Percentiles rank a stretch among this genome's conserved stretches.
Evolutionary conservation across 176 grass and related monocot genomes (phyloP).

Genomic region (Musa beccarii): DNA sequence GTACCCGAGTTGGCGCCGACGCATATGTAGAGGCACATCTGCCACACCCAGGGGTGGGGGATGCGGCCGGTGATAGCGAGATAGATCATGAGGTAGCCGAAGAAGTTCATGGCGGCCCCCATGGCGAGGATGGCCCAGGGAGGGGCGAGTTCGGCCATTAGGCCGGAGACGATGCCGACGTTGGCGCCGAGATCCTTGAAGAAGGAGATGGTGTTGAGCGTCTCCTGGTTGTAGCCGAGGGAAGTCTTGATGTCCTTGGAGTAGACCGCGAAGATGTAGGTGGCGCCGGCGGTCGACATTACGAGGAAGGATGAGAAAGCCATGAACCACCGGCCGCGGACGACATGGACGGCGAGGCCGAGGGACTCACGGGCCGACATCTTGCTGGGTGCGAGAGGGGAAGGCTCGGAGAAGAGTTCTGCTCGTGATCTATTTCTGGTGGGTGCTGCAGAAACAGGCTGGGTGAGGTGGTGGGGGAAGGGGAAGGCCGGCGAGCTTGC

Average conservation of each 20-base stretch:
- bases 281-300: conserved; percentile 49
- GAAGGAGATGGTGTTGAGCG: conserved; percentile 72
- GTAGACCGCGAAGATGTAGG: conserved; percentile 77
- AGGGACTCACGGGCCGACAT: neutral
- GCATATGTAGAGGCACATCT: conserved; percentile 71
- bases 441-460: no score
- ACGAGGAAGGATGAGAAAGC: conserved; percentile 61
- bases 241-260: conserved; percentile 61
- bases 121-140: conserved; percentile 42
- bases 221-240: conserved; percentile 66
- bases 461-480: no score
- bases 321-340: conserved; percentile 74
- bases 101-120: conserved; percentile 64
- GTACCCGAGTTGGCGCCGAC: conserved; percentile 61
- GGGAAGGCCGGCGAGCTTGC: no score
- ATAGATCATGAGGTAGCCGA: conserved; percentile 76
- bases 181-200: conserved; percentile 81
- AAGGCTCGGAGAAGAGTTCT: no score
- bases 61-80: conserved; percentile 39
- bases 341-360: conserved; percentile 25
- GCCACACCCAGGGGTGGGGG: conserved; percentile 38
- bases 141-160: conserved; percentile 54
- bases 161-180: conserved; percentile 50
- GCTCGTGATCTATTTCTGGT: no score
- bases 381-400: neutral